phyloP scores from a whole-genome alignment of 2,329 filamentous ascomycete species.

The Arthrobotrys conoides region DNA sequence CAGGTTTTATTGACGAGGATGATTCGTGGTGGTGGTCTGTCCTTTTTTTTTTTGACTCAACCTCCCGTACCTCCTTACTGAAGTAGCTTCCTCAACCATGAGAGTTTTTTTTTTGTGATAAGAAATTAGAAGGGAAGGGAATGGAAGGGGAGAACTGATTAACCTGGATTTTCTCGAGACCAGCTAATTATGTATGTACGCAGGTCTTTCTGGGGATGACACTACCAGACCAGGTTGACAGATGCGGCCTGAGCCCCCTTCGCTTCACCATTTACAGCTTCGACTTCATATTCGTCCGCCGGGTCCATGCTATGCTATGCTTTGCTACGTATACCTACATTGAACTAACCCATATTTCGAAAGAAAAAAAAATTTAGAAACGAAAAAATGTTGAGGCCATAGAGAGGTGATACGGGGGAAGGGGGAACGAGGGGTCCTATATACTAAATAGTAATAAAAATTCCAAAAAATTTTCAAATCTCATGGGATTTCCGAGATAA shows the following conservation, averaged over 20 bases:
- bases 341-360: slow-evolving; percentile 16
- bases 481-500: slow-evolving; percentile 14
- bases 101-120: slow-evolving; percentile 26
- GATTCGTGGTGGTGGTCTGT: not conserved
- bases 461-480: not conserved
- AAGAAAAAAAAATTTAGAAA: not conserved
- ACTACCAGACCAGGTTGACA: slow-evolving; percentile 32
- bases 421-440: slow-evolving; percentile 47
- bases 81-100: slow-evolving; percentile 19
- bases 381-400: slow-evolving; percentile 29
- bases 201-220: too few relatives aligned
- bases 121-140: slow-evolving; percentile 23
- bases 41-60: slow-evolving; percentile 24
- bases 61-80: slow-evolving; percentile 6
- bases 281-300: slow-evolving; percentile 30
- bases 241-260: slow-evolving; percentile 44
- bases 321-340: slow-evolving; percentile 34
- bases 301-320: slow-evolving; percentile 18
- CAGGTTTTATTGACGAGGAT: slow-evolving; percentile 20
- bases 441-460: slow-evolving; percentile 37
- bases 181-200: too few relatives aligned
- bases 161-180: not conserved
- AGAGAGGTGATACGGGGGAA: slow-evolving; percentile 14
- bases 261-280: slow-evolving; percentile 21
- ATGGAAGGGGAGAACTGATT: not conserved